These are phyloP conservation scores for Stenocarpella maydis DNA, from an alignment of 2,329 filamentous ascomycete species.

Conservation along the genomic window DNA sequence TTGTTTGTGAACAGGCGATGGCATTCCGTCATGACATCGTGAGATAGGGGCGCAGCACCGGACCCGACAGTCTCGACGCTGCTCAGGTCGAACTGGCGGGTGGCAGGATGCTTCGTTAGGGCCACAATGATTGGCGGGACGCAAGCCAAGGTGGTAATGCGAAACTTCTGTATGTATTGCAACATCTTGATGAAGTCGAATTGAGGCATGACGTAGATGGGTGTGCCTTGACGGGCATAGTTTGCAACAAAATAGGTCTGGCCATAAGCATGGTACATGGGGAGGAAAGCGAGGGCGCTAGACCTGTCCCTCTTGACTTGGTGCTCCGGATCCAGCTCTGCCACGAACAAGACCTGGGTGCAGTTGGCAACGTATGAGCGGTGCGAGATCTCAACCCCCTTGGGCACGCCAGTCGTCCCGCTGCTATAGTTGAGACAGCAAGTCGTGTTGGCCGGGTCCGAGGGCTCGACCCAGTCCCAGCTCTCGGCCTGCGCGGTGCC, in stretches of 20 bases:
- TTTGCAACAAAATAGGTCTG: constrained; percentile 76
- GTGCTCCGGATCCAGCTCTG: constrained; percentile 56
- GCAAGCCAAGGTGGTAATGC: constrained; percentile 70
- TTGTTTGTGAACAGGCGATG: constrained; percentile 60
- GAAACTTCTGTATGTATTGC: constrained; percentile 70
- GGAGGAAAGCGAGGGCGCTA: constrained; percentile 72
- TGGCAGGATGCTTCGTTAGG: constrained; percentile 75
- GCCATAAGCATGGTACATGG: constrained; percentile 78
- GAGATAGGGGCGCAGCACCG: constrained; percentile 74
- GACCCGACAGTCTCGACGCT: constrained; percentile 66
- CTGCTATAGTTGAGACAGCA: constrained; percentile 82
- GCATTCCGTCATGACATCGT: constrained; percentile 65
- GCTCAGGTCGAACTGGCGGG: constrained; percentile 72
- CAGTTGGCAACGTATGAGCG: constrained; percentile 78
- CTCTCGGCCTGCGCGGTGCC: constrained; percentile 55
- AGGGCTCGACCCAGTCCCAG: constrained; percentile 71
- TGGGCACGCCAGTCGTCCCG: constrained; percentile 82
- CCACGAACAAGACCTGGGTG: constrained; percentile 62
- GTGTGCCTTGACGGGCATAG: constrained; percentile 62
- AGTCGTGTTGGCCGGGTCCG: constrained; percentile 59
- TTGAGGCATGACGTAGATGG: constrained; percentile 79
- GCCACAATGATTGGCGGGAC: constrained; percentile 81
- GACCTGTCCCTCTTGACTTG: constrained; percentile 49
- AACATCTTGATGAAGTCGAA: constrained; percentile 82
- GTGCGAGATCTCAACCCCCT: constrained; percentile 86